A percentile compares a stretch with the other conserved stretches of the same genome.
Evolutionary conservation across 345 rosid genomes (phyloP).

Genomic region (Heritiera littoralis): DNA sequence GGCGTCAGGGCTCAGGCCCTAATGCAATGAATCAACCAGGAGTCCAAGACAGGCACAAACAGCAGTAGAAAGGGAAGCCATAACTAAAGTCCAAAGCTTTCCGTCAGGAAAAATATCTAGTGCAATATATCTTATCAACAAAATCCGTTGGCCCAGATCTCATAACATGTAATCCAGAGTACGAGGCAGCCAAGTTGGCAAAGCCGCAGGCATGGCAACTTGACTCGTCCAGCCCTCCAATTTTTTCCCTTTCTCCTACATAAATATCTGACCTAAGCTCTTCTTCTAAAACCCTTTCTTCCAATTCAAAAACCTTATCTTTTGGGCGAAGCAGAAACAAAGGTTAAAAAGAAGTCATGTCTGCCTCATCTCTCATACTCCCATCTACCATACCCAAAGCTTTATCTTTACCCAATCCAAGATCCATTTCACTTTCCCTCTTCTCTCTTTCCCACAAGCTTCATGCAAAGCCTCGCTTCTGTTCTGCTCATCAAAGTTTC

Average conservation of each 20-base stretch:
- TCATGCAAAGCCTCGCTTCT: conserved; percentile 36
- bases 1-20: neutral
- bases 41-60: neutral
- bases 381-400: conserved; percentile 58
- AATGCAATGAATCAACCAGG: neutral
- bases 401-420: conserved; percentile 40
- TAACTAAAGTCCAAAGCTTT: neutral
- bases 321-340: neutral
- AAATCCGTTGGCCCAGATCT: neutral
- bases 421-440: conserved; percentile 40
- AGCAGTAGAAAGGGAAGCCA: neutral
- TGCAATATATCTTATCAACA: conserved; percentile 3
- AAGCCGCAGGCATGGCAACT: neutral
- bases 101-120: neutral
- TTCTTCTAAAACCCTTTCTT: conserved; percentile 17
- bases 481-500: conserved; percentile 36
- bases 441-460: conserved; percentile 42
- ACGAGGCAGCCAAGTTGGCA: conserved; percentile 1
- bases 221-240: too few species aligned
- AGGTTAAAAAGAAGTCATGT: conserved; percentile 41
- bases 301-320: conserved; percentile 13
- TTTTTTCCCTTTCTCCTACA: neutral
- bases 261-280: conserved; percentile 22
- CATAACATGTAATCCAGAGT: conserved; percentile 1
- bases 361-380: conserved; percentile 65